phyloP scores from a whole-genome alignment of 176 grass and related monocot genomes.

The Oryza rufipogon region DNA sequence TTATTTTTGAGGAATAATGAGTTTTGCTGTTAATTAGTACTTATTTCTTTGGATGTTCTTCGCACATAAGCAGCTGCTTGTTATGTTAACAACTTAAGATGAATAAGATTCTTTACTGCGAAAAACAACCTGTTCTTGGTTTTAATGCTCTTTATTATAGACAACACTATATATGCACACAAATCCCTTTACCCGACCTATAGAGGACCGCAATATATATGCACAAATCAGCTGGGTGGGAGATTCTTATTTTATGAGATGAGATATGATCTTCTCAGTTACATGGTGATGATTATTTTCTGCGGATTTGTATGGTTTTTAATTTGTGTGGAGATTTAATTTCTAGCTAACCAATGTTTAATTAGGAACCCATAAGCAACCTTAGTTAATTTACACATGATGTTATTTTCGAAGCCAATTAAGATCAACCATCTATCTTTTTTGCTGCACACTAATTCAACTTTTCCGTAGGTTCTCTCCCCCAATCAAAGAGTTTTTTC shows the following conservation, averaged over 20 bases:
- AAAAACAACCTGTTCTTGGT: not conserved
- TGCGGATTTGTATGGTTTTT: not conserved
- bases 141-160: not conserved
- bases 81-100: not conserved
- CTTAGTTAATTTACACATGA: not conserved
- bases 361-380: not conserved
- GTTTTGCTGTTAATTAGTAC: not conserved
- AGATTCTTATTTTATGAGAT: not conserved
- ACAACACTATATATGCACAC: not conserved
- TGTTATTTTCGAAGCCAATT: conserved; percentile 2
- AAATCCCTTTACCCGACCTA: not conserved
- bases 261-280: not conserved
- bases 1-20: not conserved
- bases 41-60: not conserved
- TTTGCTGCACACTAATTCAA: not conserved
- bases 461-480: not conserved
- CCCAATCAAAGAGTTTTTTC: not conserved
- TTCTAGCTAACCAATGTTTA: not conserved
- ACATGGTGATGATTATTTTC: not conserved
- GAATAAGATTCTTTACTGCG: not conserved
- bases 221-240: not conserved
- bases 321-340: not conserved
- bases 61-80: not conserved
- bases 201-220: not conserved
- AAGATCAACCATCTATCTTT: not conserved